These are phyloP conservation scores for Rhodotorula sp. DNA, from an alignment of 1,284 basidiomycete species.

Conservation along the genomic window DNA sequence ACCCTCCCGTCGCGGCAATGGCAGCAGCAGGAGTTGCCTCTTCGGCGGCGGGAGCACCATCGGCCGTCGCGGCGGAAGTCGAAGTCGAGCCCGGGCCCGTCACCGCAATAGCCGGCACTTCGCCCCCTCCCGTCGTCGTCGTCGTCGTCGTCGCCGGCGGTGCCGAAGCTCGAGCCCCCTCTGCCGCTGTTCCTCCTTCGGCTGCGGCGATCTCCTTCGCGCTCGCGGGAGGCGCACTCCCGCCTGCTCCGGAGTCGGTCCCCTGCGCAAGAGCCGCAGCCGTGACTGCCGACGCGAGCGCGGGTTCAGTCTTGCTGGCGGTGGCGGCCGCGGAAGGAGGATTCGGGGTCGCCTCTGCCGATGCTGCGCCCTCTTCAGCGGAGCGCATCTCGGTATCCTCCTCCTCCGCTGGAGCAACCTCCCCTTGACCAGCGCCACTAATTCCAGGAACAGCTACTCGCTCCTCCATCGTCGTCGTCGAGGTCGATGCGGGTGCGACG, in stretches of 20 bases:
- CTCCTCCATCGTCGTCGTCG: background rate
- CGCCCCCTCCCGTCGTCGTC: background rate
- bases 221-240: background rate
- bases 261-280: background rate
- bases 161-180: background rate
- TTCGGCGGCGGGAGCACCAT: background rate
- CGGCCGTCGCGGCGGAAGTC: background rate
- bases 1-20: no score
- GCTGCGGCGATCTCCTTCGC: background rate
- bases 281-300: background rate
- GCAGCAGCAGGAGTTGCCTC: background rate
- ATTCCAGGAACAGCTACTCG: constrained; percentile 1
- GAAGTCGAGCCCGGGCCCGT: background rate
- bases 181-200: background rate
- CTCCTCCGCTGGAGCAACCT: background rate
- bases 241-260: background rate
- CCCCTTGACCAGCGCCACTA: background rate
- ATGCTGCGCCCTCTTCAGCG: background rate
- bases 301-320: background rate
- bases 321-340: background rate
- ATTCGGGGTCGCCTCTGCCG: background rate
- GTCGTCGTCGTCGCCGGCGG: background rate
- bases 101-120: background rate
- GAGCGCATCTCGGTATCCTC: background rate
- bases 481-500: background rate